Conservation (phyloP, 2,329 filamentous ascomycete species). For the Sporothrix phasma region DNA sequence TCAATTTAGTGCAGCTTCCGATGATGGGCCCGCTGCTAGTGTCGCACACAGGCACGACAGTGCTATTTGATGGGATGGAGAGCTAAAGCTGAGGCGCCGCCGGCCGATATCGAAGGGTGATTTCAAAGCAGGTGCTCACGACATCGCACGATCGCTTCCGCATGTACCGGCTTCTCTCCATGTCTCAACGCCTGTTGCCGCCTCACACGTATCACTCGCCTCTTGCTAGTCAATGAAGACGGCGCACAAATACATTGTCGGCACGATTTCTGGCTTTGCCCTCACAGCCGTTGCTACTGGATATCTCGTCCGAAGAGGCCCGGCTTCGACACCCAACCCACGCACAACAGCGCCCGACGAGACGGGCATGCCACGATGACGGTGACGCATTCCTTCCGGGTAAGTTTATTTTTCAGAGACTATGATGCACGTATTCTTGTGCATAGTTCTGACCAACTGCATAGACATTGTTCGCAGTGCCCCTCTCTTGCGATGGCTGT, state of each 20-base stretch:
- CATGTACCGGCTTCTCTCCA: not conserved
- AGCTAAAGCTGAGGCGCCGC: not conserved
- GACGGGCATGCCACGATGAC: constrained; percentile 30
- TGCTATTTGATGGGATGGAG: not conserved
- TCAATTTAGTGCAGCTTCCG: not conserved
- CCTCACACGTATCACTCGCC: not conserved
- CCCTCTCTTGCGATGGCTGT: constrained; percentile 83
- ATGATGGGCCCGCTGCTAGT: not conserved
- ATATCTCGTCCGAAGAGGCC: not conserved
- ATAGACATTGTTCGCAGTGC: constrained; percentile 89
- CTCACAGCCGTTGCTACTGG: constrained; percentile 6
- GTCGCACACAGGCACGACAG: not conserved
- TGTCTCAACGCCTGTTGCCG: not conserved
- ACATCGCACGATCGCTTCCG: not conserved
- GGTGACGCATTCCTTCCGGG: constrained; percentile 37
- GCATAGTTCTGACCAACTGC: constrained; percentile 5
- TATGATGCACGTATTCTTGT: not conserved
- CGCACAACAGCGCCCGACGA: not conserved
- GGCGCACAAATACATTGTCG: not conserved
- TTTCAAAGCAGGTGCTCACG: constrained; percentile 13
- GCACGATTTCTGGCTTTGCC: constrained; percentile 5
- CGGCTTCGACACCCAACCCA: not conserved
- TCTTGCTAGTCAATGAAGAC: constrained; percentile 1
- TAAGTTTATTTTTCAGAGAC: constrained; percentile 20
- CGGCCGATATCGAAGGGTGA: constrained; percentile 11